Base-by-base conservation (phyloP, 2,329 filamentous ascomycete species). In the Trichoderma sp. region DNA sequence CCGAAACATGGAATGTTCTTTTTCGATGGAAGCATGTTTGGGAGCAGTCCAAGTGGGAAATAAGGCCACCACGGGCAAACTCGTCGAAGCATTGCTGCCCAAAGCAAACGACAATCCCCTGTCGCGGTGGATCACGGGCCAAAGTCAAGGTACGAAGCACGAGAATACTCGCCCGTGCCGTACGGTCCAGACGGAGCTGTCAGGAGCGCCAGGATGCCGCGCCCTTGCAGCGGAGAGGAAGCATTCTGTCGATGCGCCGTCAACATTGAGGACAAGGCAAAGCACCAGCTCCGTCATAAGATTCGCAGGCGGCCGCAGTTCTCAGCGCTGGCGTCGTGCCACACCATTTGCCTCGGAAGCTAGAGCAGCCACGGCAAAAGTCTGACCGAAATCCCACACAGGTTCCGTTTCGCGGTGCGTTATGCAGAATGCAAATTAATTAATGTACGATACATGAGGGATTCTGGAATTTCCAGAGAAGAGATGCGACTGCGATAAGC, bases 51-150 rank as follows among this genome's bases (percentile, higher is more conserved):
- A 65, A 58, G 54, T 58, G 52, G 67, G 27, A 39, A 58, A 65
- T 64, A 29, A 45, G 60, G 60, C 54, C 42, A 53, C 37, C 29
- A 22, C 17, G 10, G 29, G 29, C 9, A 12, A n/a, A 52, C 35
- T 48, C 17, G 35, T 7, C 37, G 57, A 61, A 67, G 70, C 70
- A 72, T 71, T 72, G 70, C 59, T 72, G 70, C 70, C 70, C 70
- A 69, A 72, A 45, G 17, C 25, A 48, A 42, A 25, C 32, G 19
- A 17, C 48, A 22, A 58, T 56, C 27, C 57, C 66, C 60, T 60
- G 54, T 50, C 29, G 13, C 10, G 45, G 66, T 68, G 58, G 67
- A 60, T 68, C 63, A 17, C 19, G 27, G 59, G 19, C n/a, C n/a
- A n/a, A n/a, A n/a, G n/a, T n/a, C 42, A 48, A 48, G 42, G 42